phyloP scores from a whole-genome alignment of 2,329 filamentous ascomycete species.

The Hypoxylon rubiginosum region DNA sequence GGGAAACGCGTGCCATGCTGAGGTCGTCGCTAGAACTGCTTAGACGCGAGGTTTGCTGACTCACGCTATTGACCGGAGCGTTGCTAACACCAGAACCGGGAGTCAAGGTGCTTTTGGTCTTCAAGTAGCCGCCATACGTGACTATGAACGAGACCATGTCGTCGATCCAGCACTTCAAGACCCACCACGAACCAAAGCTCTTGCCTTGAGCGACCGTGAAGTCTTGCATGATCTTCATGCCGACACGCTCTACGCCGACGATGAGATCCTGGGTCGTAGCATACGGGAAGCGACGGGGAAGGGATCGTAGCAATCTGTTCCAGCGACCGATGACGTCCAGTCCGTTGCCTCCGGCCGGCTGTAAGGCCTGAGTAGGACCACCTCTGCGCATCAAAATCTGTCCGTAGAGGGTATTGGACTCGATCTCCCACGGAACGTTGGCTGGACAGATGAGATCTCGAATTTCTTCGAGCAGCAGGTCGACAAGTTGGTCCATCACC shows the following conservation, averaged over 20 bases:
- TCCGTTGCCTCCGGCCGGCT: conserved; percentile 57
- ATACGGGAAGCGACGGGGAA: conserved; percentile 80
- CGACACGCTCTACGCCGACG: conserved; percentile 80
- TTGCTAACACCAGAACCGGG: conserved; percentile 51
- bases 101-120: conserved; percentile 61
- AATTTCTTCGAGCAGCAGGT: conserved; percentile 74
- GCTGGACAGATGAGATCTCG: conserved; percentile 78
- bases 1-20: conserved; percentile 58
- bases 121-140: conserved; percentile 90
- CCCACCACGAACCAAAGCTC: conserved; percentile 93
- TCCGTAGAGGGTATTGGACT: conserved; percentile 72
- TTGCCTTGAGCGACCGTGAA: conserved; percentile 82
- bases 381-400: conserved; percentile 66
- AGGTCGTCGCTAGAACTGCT: conserved; percentile 63
- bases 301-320: conserved; percentile 77
- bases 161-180: conserved; percentile 94
- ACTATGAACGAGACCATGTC: conserved; percentile 94
- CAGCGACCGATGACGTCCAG: conserved; percentile 83
- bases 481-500: conserved; percentile 76
- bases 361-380: conserved; percentile 57
- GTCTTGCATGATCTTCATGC: conserved; percentile 83
- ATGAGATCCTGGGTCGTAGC: conserved; percentile 80
- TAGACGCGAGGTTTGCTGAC: conserved; percentile 56
- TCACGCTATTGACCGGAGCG: conserved; percentile 54
- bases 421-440: conserved; percentile 74